Base-by-base conservation (phyloP, 106 monocot species). In the Platanthera zijinensis region DNA sequence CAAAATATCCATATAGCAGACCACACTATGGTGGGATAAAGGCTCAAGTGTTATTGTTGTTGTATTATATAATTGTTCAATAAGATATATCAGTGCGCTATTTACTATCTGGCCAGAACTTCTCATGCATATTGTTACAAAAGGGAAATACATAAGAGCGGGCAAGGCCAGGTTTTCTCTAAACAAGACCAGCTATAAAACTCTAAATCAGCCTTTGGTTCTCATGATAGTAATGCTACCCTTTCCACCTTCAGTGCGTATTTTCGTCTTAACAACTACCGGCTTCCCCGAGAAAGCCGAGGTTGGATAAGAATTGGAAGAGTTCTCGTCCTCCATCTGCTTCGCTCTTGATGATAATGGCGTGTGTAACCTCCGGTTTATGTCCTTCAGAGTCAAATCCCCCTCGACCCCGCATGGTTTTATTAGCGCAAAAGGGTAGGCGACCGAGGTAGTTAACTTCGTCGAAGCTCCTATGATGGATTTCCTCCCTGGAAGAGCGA, bases 321-420 rank as follows among this genome's bases (percentile, higher is more conserved):
- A 47, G 46, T 86, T 83, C 8, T 82, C 84, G 47, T 84, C 78
- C 74, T 76, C 68, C 25, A 72, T 67, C 6, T 81, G 52, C 76
- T 78, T 88, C 57, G 76, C 52, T 73, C 68, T 90, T 54, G 82
- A 76, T 32, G 83, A 78, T 9, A 79, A 69, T 39, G 91, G 89
- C 77, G 82, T 67, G 84, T 82, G 89, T 82, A 97, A 90, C 46
- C 81, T 78, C 74, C 85, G 85, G 78, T 97, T 97, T 84, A 97
- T 97, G 57, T 93, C 93, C 48, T 82, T 85, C 72, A 97, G 74
- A 50, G 97, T 97, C 45, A 89, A 74, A 79, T 91, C 84, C 10
- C 91, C 93, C 86, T 97, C 80, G 57, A 74, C 87, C 77, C 85
- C 89, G 81, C 86, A 93, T 52, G 97, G 93, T 79, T 94, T 97